phyloP scores from a whole-genome alignment of 208 protist species.

The Trypanosoma avium region DNA sequence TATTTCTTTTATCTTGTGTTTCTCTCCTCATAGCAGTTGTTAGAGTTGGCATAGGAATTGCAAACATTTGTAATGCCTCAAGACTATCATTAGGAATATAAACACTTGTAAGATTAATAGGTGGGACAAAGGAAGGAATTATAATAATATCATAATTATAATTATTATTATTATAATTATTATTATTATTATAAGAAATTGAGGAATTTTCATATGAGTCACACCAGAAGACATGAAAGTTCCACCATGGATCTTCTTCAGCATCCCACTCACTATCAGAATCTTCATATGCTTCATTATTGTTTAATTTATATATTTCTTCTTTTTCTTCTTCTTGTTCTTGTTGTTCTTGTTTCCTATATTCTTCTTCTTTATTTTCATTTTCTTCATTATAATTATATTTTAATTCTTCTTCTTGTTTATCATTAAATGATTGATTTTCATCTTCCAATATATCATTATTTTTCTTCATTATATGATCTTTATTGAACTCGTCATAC shows the following conservation, averaged over 20 bases:
- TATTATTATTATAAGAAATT: too few relatives aligned
- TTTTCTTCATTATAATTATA: too few relatives aligned
- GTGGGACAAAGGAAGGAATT: slow-evolving; percentile 20
- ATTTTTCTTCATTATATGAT: too few relatives aligned
- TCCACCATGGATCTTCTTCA: slow-evolving; percentile 27
- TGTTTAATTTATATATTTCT: background rate
- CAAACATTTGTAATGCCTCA: background rate
- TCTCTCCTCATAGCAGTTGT: background rate
- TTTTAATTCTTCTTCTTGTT: too few relatives aligned
- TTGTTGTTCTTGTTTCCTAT: background rate
- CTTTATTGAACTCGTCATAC: too few relatives aligned
- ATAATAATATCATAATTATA: too few relatives aligned
- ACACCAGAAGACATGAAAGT: slow-evolving; percentile 21
- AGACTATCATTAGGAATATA: slow-evolving; percentile 1
- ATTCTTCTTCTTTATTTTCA: too few relatives aligned
- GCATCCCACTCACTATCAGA: slow-evolving; percentile 8
- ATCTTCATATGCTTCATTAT: slow-evolving; percentile 10
- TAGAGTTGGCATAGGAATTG: slow-evolving; percentile 21
- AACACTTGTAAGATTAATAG: slow-evolving; percentile 1
- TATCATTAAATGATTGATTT: too few relatives aligned
- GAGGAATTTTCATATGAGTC: slow-evolving; percentile 9
- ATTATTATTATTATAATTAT: too few relatives aligned
- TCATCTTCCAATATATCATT: too few relatives aligned
- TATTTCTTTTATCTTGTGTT: too few relatives aligned
- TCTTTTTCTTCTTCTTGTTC: background rate